A percentile compares a stretch with the other conserved stretches of the same genome.
Conservation (phyloP, 345 rosid species). For the Syzygium aromaticum region DNA sequence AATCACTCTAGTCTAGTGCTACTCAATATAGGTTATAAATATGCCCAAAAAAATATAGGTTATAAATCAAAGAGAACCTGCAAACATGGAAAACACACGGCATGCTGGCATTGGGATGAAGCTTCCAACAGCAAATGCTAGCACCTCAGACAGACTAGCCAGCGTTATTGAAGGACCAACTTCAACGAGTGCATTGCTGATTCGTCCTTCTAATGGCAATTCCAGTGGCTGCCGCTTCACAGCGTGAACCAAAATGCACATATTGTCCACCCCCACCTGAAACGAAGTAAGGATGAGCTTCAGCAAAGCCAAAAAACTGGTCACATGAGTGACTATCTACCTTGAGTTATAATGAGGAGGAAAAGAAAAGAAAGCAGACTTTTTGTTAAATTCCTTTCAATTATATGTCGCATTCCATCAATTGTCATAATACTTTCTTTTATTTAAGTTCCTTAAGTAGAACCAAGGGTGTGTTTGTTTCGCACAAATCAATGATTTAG, state of each 20-base stretch:
- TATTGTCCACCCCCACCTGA: slow-evolving; percentile 98
- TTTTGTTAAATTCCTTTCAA: background rate
- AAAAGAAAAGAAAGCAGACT: background rate
- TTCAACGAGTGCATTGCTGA: slow-evolving; percentile 95
- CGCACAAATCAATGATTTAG: background rate
- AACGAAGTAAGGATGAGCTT: slow-evolving; percentile 1
- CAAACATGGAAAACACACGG: slow-evolving; percentile 97
- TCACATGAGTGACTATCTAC: background rate
- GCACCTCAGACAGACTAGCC: slow-evolving; percentile 88
- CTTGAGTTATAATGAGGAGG: background rate
- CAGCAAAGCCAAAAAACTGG: background rate
- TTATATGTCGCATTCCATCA: background rate
- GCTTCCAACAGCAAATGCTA: slow-evolving; percentile 96
- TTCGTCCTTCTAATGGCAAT: slow-evolving; percentile 63
- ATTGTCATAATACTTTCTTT: background rate
- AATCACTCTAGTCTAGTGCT: background rate
- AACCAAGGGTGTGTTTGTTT: background rate
- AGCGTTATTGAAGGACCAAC: slow-evolving; percentile 99
- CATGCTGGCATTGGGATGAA: slow-evolving; percentile 97
- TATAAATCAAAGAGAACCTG: slow-evolving; percentile 34
- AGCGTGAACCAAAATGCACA: slow-evolving; percentile 96
- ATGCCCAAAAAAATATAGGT: background rate
- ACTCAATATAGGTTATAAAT: background rate
- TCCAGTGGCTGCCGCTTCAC: slow-evolving; percentile 87
- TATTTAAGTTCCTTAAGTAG: background rate